Conservation (phyloP, 148 eudicot species). For the Pouteria glomerata region DNA sequence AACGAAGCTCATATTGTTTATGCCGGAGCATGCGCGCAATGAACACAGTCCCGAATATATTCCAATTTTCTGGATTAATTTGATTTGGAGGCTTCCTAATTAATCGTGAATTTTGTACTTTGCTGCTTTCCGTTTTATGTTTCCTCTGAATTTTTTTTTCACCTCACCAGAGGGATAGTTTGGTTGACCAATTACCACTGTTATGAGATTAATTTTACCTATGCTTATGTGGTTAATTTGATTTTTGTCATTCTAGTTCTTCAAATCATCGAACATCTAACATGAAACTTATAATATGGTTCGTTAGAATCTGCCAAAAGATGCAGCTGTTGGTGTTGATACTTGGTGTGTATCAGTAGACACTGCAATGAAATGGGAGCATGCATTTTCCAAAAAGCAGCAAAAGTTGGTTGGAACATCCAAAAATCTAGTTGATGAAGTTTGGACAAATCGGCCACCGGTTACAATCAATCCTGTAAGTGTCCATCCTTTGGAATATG, state of each 20-base stretch:
- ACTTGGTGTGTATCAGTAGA: slow-evolving; percentile 92
- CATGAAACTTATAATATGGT: slow-evolving; percentile 9
- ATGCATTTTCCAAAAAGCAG: slow-evolving; percentile 61
- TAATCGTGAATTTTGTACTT: not conserved
- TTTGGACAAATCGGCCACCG: slow-evolving; percentile 76
- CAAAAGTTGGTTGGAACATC: slow-evolving; percentile 72
- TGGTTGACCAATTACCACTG: not conserved
- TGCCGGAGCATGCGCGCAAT: not conserved
- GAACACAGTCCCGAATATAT: too few species aligned
- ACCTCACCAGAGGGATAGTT: not conserved
- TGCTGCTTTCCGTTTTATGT: not conserved
- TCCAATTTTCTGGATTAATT: not conserved
- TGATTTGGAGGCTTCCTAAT: not conserved
- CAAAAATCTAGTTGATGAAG: slow-evolving; percentile 75
- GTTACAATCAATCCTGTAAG: slow-evolving; percentile 55
- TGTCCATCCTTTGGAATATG: slow-evolving; percentile 64
- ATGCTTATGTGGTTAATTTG: not conserved
- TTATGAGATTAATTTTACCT: not conserved
- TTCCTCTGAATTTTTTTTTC: not conserved
- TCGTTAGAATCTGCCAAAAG: slow-evolving; percentile 70
- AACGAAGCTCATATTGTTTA: not conserved
- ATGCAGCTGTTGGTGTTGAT: slow-evolving; percentile 78
- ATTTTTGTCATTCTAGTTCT: not conserved
- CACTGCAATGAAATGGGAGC: slow-evolving; percentile 94
- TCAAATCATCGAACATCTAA: slow-evolving; percentile 2